A percentile compares a stretch with the other conserved stretches of the same genome.
These are phyloP conservation scores for Tolypocladium pustulatum DNA, from an alignment of 2,329 filamentous ascomycete species.

Conservation along the genomic window DNA sequence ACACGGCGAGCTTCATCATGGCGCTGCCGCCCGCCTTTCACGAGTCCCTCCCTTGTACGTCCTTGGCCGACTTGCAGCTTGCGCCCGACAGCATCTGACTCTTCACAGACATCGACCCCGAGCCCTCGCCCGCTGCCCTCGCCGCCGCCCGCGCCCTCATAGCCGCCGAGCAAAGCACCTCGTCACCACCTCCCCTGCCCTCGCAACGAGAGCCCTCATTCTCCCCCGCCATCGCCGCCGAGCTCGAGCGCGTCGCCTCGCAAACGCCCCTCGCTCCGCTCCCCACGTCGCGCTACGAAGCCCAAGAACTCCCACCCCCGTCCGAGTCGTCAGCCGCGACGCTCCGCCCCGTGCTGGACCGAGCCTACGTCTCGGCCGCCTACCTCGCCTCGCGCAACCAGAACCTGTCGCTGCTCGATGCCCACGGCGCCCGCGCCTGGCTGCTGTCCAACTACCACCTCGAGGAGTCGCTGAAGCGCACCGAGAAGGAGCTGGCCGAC, in stretches of 20 bases:
- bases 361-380: constrained; percentile 36
- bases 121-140: constrained; percentile 54
- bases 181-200: constrained; percentile 32
- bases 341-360: constrained; percentile 55
- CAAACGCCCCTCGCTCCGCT: constrained; percentile 38
- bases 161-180: constrained; percentile 47
- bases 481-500: constrained; percentile 67
- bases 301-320: constrained; percentile 42
- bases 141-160: constrained; percentile 61
- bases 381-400: constrained; percentile 41
- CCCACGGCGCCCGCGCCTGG: constrained; percentile 84
- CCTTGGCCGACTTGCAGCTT: background rate
- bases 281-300: constrained; percentile 75
- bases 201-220: constrained; percentile 42
- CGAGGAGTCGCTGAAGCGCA: constrained; percentile 51
- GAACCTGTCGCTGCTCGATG: constrained; percentile 64
- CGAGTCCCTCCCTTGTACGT: constrained; percentile 71
- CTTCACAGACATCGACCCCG: constrained; percentile 64
- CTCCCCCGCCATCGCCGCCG: constrained; percentile 54
- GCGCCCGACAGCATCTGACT: constrained; percentile 9
- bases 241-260: constrained; percentile 54
- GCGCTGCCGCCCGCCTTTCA: constrained; percentile 37
- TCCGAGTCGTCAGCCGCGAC: constrained; percentile 7
- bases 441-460: constrained; percentile 72
- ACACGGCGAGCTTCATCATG: constrained; percentile 9